These are phyloP conservation scores for Trypethelium eluteriae DNA, from an alignment of 495 filamentous ascomycete genomes.

Conservation along the genomic window DNA sequence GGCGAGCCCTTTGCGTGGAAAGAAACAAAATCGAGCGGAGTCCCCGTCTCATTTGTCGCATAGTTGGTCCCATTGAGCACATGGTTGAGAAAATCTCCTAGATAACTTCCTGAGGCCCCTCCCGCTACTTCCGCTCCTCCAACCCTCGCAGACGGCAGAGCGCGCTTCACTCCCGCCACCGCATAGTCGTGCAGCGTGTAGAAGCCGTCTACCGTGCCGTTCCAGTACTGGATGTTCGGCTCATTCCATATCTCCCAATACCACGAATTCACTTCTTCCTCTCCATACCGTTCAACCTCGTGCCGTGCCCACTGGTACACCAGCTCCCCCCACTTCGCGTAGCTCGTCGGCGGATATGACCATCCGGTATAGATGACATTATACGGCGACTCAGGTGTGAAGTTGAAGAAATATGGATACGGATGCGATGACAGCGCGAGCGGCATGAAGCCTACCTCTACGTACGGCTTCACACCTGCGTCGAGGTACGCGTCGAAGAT, in stretches of 20 bases:
- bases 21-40: conserved; percentile 23
- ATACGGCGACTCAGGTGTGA: conserved; percentile 17
- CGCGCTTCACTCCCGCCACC: conserved; percentile 16
- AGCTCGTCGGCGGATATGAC: conserved; percentile 17
- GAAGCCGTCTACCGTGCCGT: conserved; percentile 20
- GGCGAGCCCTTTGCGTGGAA: conserved; percentile 24
- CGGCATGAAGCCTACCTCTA: conserved; percentile 21
- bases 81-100: conserved; percentile 20
- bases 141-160: conserved; percentile 20
- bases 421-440: conserved; percentile 17
- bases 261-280: conserved; percentile 19
- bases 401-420: conserved; percentile 22
- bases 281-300: conserved; percentile 16
- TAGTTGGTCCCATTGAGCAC: conserved; percentile 21
- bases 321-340: conserved; percentile 23
- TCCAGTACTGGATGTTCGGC: conserved; percentile 25
- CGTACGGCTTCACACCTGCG: conserved; percentile 21
- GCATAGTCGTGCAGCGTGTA: conserved; percentile 24
- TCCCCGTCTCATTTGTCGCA: conserved; percentile 19
- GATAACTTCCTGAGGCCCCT: conserved; percentile 18
- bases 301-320: conserved; percentile 23
- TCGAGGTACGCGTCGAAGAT: conserved; percentile 24
- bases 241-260: conserved; percentile 25
- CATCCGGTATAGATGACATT: conserved; percentile 21
- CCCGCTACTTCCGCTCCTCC: conserved; percentile 24